These are phyloP conservation scores for Candida piceae DNA, from an alignment of 805 yeast genomes.

Conservation along the genomic window DNA sequence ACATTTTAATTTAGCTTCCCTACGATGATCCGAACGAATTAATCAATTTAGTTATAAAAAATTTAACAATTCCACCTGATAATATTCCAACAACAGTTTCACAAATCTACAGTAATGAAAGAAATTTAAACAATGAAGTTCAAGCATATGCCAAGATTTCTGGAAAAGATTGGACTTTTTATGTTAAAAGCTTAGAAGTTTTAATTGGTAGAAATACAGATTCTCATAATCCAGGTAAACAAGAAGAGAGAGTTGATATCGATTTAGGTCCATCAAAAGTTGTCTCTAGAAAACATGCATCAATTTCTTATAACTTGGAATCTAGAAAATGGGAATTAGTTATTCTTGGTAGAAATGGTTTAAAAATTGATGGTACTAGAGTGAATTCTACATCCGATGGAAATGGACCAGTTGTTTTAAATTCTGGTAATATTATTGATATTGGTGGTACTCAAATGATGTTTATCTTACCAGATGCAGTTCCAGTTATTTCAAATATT, in stretches of 20 bases:
- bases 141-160: constrained; percentile 97
- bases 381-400: constrained; percentile 34
- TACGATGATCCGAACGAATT: constrained; percentile 60
- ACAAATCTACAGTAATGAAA: constrained; percentile 64
- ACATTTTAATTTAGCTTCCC: constrained; percentile 6
- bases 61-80: constrained; percentile 66
- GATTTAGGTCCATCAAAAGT: constrained; percentile 97
- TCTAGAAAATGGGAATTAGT: constrained; percentile 81
- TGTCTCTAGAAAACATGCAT: constrained; percentile 89
- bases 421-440: constrained; percentile 87
- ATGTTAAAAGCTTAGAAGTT: constrained; percentile 72
- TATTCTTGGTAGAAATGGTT: constrained; percentile 88
- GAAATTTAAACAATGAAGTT: constrained; percentile 67
- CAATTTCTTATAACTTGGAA: constrained; percentile 69
- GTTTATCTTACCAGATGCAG: constrained; percentile 91
- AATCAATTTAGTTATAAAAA: constrained; percentile 69
- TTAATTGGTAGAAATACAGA: constrained; percentile 83
- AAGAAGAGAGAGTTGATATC: constrained; percentile 51
- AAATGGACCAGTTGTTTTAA: constrained; percentile 46
- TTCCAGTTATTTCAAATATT: constrained; percentile 57
- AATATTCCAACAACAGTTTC: constrained; percentile 64
- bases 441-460: constrained; percentile 98
- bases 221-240: constrained; percentile 14
- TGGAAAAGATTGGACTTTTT: constrained; percentile 90
- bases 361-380: constrained; percentile 75